phyloP scores from a whole-genome alignment of 192 early-diverging fungal species.

The Coemansia sp. region DNA sequence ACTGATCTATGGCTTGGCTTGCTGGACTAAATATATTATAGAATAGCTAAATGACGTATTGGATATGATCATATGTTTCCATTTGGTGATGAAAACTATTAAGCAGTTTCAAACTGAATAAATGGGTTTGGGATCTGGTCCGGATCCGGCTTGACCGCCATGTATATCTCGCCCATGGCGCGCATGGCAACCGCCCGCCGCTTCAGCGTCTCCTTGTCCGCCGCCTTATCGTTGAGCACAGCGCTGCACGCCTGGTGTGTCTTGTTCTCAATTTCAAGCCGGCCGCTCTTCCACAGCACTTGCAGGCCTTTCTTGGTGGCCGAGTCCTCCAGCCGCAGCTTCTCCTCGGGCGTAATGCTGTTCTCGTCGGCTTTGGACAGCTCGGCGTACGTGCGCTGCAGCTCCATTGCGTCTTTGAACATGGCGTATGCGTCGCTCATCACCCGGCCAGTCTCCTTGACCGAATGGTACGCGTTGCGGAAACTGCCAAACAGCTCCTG shows the following conservation, averaged over 20 bases:
- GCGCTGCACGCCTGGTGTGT: conserved; percentile 88
- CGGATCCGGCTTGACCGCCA: conserved; percentile 64
- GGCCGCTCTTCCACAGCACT: conserved; percentile 89
- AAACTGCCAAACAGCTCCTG: conserved; percentile 69
- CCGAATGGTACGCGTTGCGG: conserved; percentile 65
- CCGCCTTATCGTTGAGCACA: conserved; percentile 68
- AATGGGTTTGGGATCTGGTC: conserved; percentile 44
- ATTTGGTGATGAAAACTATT: too few relatives aligned
- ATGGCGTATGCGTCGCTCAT: conserved; percentile 88
- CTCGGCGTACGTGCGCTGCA: conserved; percentile 87
- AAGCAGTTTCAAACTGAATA: conserved; percentile 25
- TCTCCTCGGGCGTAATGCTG: conserved; percentile 65
- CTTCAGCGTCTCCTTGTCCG: conserved; percentile 55
- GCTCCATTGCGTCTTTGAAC: conserved; percentile 86
- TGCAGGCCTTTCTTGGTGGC: conserved; percentile 80
- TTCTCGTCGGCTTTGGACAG: conserved; percentile 88
- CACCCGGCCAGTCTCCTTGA: conserved; percentile 89
- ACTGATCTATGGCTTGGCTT: too few relatives aligned
- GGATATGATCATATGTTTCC: too few relatives aligned
- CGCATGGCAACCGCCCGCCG: conserved; percentile 78
- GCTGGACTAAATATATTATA: too few relatives aligned
- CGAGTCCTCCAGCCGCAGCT: conserved; percentile 63
- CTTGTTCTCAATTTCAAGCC: conserved; percentile 92
- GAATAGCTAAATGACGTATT: too few relatives aligned
- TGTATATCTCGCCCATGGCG: conserved; percentile 82